Percentiles rank a stretch among this genome's conserved stretches.
phyloP scores from a whole-genome alignment of 106 monocot genomes.

The Acanthochlamys bracteata region DNA sequence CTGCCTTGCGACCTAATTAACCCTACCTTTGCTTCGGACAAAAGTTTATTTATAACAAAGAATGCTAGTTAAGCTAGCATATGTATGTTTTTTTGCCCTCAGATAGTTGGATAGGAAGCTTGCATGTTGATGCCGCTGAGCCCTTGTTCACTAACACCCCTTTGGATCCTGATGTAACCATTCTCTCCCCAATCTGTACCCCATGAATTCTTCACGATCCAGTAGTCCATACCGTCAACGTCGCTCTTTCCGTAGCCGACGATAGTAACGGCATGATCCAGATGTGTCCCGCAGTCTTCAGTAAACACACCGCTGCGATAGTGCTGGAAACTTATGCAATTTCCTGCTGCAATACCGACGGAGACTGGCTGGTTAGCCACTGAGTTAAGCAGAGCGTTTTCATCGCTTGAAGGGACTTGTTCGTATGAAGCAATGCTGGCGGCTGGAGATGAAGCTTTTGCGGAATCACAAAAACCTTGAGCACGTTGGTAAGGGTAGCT shows the following conservation, averaged over 20 bases:
- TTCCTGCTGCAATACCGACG: background rate
- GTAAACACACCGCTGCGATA: background rate
- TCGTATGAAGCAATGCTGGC: background rate
- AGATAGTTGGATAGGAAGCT: background rate
- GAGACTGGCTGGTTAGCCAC: background rate
- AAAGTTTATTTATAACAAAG: too few species aligned
- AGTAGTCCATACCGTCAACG: background rate
- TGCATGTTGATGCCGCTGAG: conserved; percentile 1
- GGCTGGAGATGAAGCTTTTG: background rate
- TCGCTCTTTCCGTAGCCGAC: background rate
- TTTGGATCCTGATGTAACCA: background rate
- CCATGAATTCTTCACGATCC: conserved; percentile 9
- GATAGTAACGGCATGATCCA: background rate
- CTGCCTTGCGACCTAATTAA: too few species aligned
- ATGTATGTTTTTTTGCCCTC: too few species aligned
- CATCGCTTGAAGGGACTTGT: background rate
- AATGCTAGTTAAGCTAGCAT: too few species aligned
- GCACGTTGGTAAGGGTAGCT: background rate
- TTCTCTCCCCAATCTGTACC: background rate
- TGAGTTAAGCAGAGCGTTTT: background rate
- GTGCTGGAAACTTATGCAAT: background rate
- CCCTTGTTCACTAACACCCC: background rate
- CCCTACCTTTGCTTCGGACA: too few species aligned
- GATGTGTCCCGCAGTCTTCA: conserved; percentile 1
- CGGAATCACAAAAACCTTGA: background rate